phyloP scores from a whole-genome alignment of 345 rosid species.

The Microthlaspi erraticum region DNA sequence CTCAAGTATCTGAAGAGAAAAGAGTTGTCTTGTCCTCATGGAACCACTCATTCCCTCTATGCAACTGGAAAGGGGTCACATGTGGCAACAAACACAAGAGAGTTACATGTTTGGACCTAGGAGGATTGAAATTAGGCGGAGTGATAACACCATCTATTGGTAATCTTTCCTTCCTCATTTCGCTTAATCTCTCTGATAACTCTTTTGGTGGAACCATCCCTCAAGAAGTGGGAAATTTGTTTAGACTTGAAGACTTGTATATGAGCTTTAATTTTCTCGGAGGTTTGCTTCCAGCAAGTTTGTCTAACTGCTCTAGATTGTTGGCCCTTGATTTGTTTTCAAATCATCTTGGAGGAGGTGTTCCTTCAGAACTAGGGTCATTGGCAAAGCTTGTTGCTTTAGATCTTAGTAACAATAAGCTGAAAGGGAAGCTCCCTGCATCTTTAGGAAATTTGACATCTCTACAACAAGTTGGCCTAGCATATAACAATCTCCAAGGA shows the following conservation, averaged over 20 bases:
- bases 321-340: background rate
- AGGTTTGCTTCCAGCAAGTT: background rate
- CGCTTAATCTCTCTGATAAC: background rate
- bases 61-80: constrained; percentile 38
- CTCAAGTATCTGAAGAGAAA: background rate
- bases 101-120: constrained; percentile 10
- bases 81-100: constrained; percentile 37
- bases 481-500: background rate
- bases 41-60: constrained; percentile 39
- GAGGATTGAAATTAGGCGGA: constrained; percentile 13
- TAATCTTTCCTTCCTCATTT: constrained; percentile 21
- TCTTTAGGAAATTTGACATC: constrained; percentile 19
- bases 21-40: constrained; percentile 31
- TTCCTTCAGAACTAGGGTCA: constrained; percentile 4
- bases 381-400: background rate
- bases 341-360: background rate
- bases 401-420: background rate
- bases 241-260: background rate
- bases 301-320: constrained; percentile 17
- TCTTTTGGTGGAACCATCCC: constrained; percentile 14
- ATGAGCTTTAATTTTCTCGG: background rate
- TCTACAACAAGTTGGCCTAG: accelerated
- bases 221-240: constrained; percentile 5
- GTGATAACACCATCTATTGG: constrained; percentile 33
- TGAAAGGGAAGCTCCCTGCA: constrained; percentile 5